phyloP scores from a whole-genome alignment of 805 yeast species.

The Sugiyamaella americana region DNA sequence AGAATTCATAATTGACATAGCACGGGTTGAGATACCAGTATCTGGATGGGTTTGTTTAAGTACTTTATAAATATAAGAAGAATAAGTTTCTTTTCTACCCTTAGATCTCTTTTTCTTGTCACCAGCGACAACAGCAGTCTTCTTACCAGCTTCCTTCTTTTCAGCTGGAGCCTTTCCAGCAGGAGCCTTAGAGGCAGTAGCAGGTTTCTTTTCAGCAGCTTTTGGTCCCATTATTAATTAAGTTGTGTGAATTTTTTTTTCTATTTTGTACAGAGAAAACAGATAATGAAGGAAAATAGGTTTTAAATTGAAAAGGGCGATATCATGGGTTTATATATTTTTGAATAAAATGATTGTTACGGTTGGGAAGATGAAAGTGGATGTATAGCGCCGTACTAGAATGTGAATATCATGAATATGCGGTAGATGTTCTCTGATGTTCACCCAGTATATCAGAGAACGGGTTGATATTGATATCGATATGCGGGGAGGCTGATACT shows the following conservation, averaged over 20 bases:
- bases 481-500: no score
- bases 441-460: no score
- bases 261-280: slow-evolving; percentile 13
- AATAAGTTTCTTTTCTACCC: slow-evolving; percentile 96
- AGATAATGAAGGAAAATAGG: background rate
- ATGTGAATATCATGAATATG: no score
- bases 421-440: no score
- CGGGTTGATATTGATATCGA: no score
- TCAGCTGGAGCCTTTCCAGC: slow-evolving; percentile 98
- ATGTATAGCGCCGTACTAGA: no score
- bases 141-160: slow-evolving; percentile 85
- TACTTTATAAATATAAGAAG: slow-evolving; percentile 97
- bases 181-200: slow-evolving; percentile 41
- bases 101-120: slow-evolving; percentile 88
- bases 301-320: slow-evolving; percentile 1
- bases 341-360: no score
- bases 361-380: no score
- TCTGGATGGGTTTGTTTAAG: slow-evolving; percentile 99
- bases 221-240: slow-evolving; percentile 35
- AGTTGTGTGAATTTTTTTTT: slow-evolving; percentile 26
- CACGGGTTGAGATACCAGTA: slow-evolving; percentile 98
- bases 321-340: slow-evolving; percentile 12
- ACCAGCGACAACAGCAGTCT: slow-evolving; percentile 73
- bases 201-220: slow-evolving; percentile 60
- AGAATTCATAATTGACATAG: slow-evolving; percentile 98